A percentile compares a stretch with the other conserved stretches of the same genome.
Evolutionary conservation across 192 early-diverging fungal species (phyloP).

Genomic region (Linnemannia zychae): DNA sequence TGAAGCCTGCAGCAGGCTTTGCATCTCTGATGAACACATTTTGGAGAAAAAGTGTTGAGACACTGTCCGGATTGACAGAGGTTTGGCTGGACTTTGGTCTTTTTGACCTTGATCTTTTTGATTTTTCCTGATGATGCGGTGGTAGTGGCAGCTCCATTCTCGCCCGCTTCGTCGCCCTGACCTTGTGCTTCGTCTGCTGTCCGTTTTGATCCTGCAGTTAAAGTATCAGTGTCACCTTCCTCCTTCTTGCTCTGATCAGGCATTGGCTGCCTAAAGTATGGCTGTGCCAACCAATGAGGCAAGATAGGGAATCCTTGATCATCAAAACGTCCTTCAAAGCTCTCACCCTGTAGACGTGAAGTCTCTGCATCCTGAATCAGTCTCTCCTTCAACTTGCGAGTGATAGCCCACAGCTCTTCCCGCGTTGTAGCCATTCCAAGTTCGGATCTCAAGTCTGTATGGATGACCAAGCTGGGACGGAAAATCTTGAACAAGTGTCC

Average conservation of each 20-base stretch:
- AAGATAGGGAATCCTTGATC: constrained; percentile 68
- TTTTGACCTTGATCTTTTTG: constrained; percentile 33
- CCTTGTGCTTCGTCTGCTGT: constrained; percentile 18
- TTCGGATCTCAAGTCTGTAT: constrained; percentile 83
- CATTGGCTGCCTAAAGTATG: constrained; percentile 67
- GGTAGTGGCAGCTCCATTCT: not conserved
- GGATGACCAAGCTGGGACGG: constrained; percentile 74
- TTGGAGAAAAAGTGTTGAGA: constrained; percentile 27
- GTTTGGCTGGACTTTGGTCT: constrained; percentile 19
- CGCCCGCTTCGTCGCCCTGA: constrained; percentile 1
- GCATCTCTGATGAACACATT: constrained; percentile 47
- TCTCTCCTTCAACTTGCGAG: constrained; percentile 71
- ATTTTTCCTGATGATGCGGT: not conserved
- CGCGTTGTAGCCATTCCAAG: constrained; percentile 71
- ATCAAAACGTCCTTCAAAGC: constrained; percentile 38
- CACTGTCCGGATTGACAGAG: constrained; percentile 22
- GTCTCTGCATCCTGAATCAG: constrained; percentile 57
- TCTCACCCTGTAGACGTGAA: constrained; percentile 18
- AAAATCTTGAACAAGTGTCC: constrained; percentile 97
- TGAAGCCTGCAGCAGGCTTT: constrained; percentile 36
- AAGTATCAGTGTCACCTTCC: not conserved
- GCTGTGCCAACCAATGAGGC: constrained; percentile 80
- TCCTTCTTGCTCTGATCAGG: constrained; percentile 25
- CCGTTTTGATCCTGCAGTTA: not conserved
- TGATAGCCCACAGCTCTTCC: constrained; percentile 70